Evolutionary conservation across 768 basidiomycete species (phyloP).

Genomic region (Neoboletus magnificus): DNA sequence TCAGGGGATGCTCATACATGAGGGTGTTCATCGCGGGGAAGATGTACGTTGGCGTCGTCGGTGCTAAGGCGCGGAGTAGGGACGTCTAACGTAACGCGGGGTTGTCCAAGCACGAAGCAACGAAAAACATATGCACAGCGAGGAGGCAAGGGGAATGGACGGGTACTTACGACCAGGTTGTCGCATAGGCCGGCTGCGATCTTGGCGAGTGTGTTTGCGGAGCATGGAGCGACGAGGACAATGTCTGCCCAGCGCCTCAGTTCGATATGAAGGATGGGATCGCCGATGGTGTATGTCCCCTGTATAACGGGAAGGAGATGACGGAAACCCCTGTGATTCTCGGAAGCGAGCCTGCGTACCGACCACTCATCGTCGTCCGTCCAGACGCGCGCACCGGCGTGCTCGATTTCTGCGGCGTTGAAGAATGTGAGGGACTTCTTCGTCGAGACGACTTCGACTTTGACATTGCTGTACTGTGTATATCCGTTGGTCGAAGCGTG

Average conservation of each 20-base stretch:
- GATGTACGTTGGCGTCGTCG: conserved; percentile 81
- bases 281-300: conserved; percentile 74
- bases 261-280: conserved; percentile 96
- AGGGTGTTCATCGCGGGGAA: conserved; percentile 99
- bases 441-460: conserved; percentile 82
- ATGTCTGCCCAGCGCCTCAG: conserved; percentile 92
- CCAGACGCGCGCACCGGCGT: conserved; percentile 69
- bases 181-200: conserved; percentile 88
- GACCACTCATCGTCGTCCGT: conserved; percentile 91
- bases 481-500: not conserved
- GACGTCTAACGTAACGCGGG: conserved; percentile 49
- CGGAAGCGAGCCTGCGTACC: conserved; percentile 42
- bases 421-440: conserved; percentile 78
- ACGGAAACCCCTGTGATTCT: not conserved
- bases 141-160: no score
- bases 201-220: conserved; percentile 95
- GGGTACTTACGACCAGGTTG: conserved; percentile 65
- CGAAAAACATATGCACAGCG: no score
- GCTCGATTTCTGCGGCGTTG: conserved; percentile 47
- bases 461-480: conserved; percentile 66
- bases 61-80: conserved; percentile 78
- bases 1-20: conserved; percentile 96
- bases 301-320: conserved; percentile 25
- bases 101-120: not conserved
- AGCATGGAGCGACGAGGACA: conserved; percentile 92